These are phyloP conservation scores for Fusarium coicis DNA, from an alignment of 2,329 filamentous ascomycete genomes.

Conservation along the genomic window DNA sequence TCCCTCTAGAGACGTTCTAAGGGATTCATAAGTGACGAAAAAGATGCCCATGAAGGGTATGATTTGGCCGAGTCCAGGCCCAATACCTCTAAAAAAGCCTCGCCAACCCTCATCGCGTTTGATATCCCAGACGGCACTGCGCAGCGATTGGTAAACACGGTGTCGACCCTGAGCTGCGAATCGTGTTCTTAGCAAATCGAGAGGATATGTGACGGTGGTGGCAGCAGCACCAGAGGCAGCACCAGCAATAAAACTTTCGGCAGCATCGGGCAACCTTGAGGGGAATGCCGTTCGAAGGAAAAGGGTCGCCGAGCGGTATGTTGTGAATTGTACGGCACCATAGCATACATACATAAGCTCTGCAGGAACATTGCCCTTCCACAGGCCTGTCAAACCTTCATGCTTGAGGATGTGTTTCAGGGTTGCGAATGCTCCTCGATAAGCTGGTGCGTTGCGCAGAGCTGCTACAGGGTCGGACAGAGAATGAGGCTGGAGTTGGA, in stretches of 20 bases:
- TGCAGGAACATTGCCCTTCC: constrained; percentile 98
- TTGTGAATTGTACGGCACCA: constrained; percentile 87
- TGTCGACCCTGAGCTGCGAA: constrained; percentile 93
- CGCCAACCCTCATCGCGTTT: constrained; percentile 74
- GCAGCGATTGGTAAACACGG: constrained; percentile 80
- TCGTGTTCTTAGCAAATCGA: constrained; percentile 91
- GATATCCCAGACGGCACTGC: constrained; percentile 78
- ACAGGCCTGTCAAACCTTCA: constrained; percentile 87
- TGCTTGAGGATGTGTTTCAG: constrained; percentile 79
- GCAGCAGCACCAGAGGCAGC: constrained; percentile 84
- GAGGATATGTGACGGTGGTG: constrained; percentile 87
- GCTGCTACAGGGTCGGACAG: constrained; percentile 77
- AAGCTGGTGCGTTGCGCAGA: constrained; percentile 61
- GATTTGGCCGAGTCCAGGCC: constrained; percentile 85
- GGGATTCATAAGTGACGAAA: constrained; percentile 86
- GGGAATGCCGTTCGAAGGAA: constrained; percentile 66
- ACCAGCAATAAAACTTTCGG: constrained; percentile 84
- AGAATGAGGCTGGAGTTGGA: constrained; percentile 91
- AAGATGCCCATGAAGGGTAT: constrained; percentile 98
- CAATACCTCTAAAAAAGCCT: constrained; percentile 90
- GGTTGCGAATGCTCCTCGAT: constrained; percentile 82
- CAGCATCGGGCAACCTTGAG: constrained; percentile 68
- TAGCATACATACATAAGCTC: constrained; percentile 95
- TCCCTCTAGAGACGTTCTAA: constrained; percentile 69
- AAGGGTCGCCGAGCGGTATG: constrained; percentile 81